These are phyloP conservation scores for Mortierella claussenii DNA, from an alignment of 192 early-diverging fungal species.

Conservation along the genomic window DNA sequence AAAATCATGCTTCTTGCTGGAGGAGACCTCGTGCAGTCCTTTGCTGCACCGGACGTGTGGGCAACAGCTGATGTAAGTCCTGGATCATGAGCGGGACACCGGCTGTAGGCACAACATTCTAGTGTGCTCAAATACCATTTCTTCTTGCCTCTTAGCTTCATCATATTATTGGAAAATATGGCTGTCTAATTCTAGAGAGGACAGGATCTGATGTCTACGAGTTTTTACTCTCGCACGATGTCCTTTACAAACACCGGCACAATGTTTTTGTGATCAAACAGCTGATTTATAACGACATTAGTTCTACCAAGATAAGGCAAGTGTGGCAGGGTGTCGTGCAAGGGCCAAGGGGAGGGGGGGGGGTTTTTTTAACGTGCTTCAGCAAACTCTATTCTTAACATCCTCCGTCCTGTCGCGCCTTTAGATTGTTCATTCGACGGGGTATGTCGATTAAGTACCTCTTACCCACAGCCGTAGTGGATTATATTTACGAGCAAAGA, in stretches of 20 bases:
- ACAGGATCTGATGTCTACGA: slow-evolving; percentile 94
- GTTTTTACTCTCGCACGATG: slow-evolving; percentile 91
- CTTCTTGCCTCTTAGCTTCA: slow-evolving; percentile 67
- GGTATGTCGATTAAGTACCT: slow-evolving; percentile 96
- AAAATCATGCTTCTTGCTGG: slow-evolving; percentile 95
- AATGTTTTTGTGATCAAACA: slow-evolving; percentile 96
- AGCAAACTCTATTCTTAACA: too few relatives aligned
- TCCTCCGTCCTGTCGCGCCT: too few relatives aligned
- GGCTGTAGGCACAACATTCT: neutral
- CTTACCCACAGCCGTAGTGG: slow-evolving; percentile 89
- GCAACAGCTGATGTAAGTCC: slow-evolving; percentile 83
- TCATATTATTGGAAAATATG: slow-evolving; percentile 90
- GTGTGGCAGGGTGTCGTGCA: neutral
- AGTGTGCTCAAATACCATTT: neutral
- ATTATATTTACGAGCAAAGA: slow-evolving; percentile 84
- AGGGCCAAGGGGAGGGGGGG: too few relatives aligned
- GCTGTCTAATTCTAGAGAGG: slow-evolving; percentile 95
- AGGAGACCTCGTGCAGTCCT: slow-evolving; percentile 96
- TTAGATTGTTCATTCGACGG: slow-evolving; percentile 89
- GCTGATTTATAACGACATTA: slow-evolving; percentile 97
- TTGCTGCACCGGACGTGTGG: slow-evolving; percentile 93
- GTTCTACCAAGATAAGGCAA: slow-evolving; percentile 93
- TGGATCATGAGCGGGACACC: too few relatives aligned
- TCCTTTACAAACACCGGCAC: slow-evolving; percentile 87
- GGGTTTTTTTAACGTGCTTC: neutral